Evolutionary conservation across 2,329 filamentous ascomycete genomes (phyloP), one percentile per base, ranked within the genome.

Genomic region (Parastagonospora avenae): DNA sequence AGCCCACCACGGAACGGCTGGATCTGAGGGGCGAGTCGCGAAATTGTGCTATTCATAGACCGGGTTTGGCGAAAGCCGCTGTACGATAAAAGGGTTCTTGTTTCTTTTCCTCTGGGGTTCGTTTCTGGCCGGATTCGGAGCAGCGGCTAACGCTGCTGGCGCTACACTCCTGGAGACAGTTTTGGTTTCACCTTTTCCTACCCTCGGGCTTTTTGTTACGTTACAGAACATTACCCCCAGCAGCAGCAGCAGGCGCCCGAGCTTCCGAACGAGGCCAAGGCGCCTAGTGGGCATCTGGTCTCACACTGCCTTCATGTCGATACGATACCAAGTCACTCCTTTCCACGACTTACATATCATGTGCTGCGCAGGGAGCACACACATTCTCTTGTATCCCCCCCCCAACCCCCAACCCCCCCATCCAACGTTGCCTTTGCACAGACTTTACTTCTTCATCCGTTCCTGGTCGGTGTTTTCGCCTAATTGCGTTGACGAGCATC

Each of bases 1-100:
- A 70, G 59, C 42, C 68, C 68, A 10, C 68, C 67, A 41, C 63
- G 58, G 4, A 66, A 67, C 37, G 71, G 69, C 42, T 73, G 71
- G 70, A 70, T 71, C 55, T 70, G 61, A 69, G 35, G 10, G 15
- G 15, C 8, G 12, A 40, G 33, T 16, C 14, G 10, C 16, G 33
- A 10, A 29, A 33, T 35, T 39, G 33, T 52, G 33, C 44, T 47
- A 47, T 50, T 48, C 52, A 54, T 65, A 63, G 55, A 65, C 49
- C 39, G 51, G 53, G 52, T 38, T 47, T 47, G 54, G 50, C 46
- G 48, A 52, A 41, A 60, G 60, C 54, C 62, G 48, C 52, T 66
- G 62, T 64, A 66, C 47, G 42, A 62, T 59, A 55, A 31, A 33
- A 39, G 33, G 37, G 36, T 15, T 27, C 46, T 29, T 42, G 14